These are phyloP conservation scores for Coleophoma crateriformis DNA, from an alignment of 2,329 filamentous ascomycete species.

Conservation along the genomic window DNA sequence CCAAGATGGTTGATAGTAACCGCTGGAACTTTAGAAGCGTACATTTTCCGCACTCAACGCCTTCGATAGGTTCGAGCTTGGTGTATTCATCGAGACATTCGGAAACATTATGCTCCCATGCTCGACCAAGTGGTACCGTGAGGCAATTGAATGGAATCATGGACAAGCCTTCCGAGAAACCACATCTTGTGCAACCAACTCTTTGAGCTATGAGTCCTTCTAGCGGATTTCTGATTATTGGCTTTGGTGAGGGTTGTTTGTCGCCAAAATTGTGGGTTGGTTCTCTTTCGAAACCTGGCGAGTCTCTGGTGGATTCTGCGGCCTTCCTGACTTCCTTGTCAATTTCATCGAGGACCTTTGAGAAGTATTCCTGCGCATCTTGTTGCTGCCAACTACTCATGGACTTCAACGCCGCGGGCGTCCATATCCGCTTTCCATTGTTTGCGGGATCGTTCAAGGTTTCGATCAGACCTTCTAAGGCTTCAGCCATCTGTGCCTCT, in stretches of 20 bases:
- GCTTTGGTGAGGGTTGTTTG: conserved; percentile 3
- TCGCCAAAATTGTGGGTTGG: conserved; percentile 2
- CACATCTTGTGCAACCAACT: conserved; percentile 81
- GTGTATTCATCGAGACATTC: conserved; percentile 83
- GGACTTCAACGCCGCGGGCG: conserved; percentile 73
- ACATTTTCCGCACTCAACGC: conserved; percentile 88
- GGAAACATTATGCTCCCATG: conserved; percentile 61
- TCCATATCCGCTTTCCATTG: conserved; percentile 76
- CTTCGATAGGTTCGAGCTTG: conserved; percentile 76
- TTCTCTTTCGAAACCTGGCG: conserved; percentile 18
- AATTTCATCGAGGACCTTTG: conserved; percentile 78
- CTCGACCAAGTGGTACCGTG: conserved; percentile 72
- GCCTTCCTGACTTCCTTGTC: conserved; percentile 67
- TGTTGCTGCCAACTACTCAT: conserved; percentile 97
- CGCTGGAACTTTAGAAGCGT: conserved; percentile 60
- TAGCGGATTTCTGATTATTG: conserved; percentile 62
- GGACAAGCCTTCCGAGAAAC: conserved; percentile 80
- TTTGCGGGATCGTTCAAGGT: conserved; percentile 65
- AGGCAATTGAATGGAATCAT: conserved; percentile 93
- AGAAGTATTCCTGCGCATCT: conserved; percentile 96
- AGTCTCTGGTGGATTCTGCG: conserved; percentile 16
- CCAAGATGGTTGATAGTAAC: conserved; percentile 41
- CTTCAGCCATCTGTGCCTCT: conserved; percentile 25
- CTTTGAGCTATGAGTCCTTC: conserved; percentile 85
- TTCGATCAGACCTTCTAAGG: conserved; percentile 52